Percentiles rank a stretch among this genome's conserved stretches.
These are phyloP conservation scores for Quercus phellos DNA, from an alignment of 331 rosid genomes.

Conservation along the genomic window DNA sequence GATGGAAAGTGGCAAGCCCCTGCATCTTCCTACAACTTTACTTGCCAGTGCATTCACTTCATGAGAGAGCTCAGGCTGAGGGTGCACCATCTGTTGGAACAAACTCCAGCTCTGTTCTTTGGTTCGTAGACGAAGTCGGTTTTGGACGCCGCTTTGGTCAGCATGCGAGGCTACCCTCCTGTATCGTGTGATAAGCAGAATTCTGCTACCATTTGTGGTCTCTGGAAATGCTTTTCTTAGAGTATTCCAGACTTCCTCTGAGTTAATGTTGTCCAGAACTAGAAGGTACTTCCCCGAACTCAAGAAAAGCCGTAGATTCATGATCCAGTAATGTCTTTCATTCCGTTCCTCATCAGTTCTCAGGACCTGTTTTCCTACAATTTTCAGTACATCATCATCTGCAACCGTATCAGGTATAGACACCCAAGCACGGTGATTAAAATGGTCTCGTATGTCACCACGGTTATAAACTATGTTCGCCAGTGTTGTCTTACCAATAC, in stretches of 20 bases:
- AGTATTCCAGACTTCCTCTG: background rate
- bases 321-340: background rate
- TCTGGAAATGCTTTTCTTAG: background rate
- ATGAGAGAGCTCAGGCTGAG: background rate
- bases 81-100: conserved; percentile 2
- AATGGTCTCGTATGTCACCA: background rate
- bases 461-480: background rate
- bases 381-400: too few relatives aligned
- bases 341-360: too few relatives aligned
- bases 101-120: background rate
- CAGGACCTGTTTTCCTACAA: too few relatives aligned
- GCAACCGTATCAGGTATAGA: background rate
- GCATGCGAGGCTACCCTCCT: background rate
- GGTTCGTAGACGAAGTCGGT: background rate
- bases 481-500: conserved; percentile 21
- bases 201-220: background rate
- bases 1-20: background rate
- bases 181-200: background rate
- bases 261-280: conserved; percentile 3
- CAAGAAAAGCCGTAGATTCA: background rate
- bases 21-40: background rate
- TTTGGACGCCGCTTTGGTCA: background rate
- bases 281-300: background rate
- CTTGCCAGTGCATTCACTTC: background rate
- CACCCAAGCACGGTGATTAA: background rate